phyloP scores from a whole-genome alignment of 2,329 filamentous ascomycete species.

The Tolypocladium tropicale region DNA sequence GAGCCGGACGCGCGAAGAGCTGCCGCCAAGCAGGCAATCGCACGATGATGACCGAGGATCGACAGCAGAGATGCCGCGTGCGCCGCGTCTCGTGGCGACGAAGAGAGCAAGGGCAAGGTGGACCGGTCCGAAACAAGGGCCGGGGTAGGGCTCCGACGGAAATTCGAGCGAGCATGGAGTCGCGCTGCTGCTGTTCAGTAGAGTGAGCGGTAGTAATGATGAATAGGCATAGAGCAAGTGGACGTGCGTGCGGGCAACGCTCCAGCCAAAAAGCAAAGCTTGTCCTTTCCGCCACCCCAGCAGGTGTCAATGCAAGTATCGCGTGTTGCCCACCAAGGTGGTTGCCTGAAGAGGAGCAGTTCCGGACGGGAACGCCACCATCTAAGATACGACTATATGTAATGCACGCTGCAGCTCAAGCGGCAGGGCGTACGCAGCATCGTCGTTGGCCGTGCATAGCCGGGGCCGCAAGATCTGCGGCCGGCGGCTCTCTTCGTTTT shows the following conservation, averaged over 20 bases:
- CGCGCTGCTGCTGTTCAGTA: neutral
- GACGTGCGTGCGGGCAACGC: neutral
- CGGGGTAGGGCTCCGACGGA: neutral
- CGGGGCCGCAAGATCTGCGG: conserved; percentile 26
- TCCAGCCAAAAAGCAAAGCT: neutral
- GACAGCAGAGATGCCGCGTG: conserved; percentile 7
- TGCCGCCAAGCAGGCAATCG: neutral
- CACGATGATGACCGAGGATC: neutral
- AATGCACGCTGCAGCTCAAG: neutral
- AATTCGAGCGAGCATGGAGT: neutral
- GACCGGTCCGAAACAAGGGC: neutral
- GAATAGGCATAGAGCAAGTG: neutral
- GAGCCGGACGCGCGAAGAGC: neutral
- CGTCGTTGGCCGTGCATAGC: conserved; percentile 19
- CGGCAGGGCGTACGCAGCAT: neutral
- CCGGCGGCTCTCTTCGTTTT: conserved; percentile 11
- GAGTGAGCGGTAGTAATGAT: neutral
- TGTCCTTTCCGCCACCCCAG: neutral
- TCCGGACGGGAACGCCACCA: conserved; percentile 3
- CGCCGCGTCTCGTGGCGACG: conserved; percentile 1
- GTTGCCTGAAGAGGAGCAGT: neutral
- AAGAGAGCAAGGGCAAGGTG: neutral
- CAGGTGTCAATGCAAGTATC: neutral
- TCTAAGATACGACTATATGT: conserved; percentile 1
- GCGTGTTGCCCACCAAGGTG: neutral